Evolutionary conservation across 176 grass and related monocot species (phyloP), one percentile per base, ranked within the genome.

Genomic region (Aegilops bicornis): DNA sequence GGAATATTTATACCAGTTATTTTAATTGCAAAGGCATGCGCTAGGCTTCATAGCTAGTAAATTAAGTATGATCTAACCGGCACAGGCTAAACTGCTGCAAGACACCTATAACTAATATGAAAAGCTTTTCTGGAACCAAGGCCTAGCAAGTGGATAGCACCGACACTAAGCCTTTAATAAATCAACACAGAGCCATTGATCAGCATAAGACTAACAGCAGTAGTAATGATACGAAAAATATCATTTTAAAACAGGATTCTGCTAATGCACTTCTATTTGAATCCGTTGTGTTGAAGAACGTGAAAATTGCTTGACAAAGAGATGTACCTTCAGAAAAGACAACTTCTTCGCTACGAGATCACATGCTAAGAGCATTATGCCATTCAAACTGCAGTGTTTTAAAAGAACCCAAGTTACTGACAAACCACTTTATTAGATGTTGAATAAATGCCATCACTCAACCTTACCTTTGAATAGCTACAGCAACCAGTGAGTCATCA

Each of bases 401-500:
- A 86, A 79, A 69, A 72, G 23, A 77, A 25, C 6, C 43, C 12
- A 56, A 37, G 35, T 91, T 78, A 89, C 25, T 1, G 25, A 65
- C 22, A 25, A 66, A 82, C 48, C 56, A 75, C 82, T 74, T 5
- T 32, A 78, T 29, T 73, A 81, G 45, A 77, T 91, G 60, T 68
- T 79, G 54, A 24, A 81, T 52, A 88, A 12, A 35, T 30, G 16
- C 30, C 35, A 61, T 5, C 23, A 81, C 7, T 71, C 43, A 62
- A 89, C 25, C 75, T 87, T 91, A 91, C 97, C 92, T 85, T 84
- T 99, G 94, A 90, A 94, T 81, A 60, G 97, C 82, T 91, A 94
- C 77, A 69, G 90, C 90, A 83, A 96, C 91, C 88, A 96, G 31
- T 1, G 56, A 94, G 76, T 91, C 83, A 87, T 96, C 87, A 92